Percentiles rank a stretch among this genome's conserved stretches.
phyloP scores from a whole-genome alignment of 1,284 basidiomycete genomes.

The Fomitopsis palustris region DNA sequence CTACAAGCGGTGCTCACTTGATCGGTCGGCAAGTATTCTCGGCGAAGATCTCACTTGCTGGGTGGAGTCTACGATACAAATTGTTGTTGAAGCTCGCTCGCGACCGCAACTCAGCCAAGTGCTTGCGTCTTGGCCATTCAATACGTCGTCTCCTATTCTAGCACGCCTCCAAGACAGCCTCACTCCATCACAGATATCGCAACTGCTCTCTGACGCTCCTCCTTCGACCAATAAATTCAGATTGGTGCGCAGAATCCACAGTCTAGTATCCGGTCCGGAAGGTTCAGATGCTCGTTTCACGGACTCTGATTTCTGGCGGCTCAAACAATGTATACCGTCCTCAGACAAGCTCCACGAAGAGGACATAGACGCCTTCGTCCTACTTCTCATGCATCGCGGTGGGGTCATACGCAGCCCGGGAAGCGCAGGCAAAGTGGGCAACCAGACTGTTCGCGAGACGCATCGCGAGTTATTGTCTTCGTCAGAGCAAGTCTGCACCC shows the following conservation, averaged over 20 bases:
- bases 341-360: conserved; percentile 48
- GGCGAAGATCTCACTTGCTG: conserved; percentile 54
- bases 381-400: conserved; percentile 57
- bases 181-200: conserved; percentile 43
- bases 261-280: conserved; percentile 36
- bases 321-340: conserved; percentile 71
- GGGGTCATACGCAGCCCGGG: conserved; percentile 50
- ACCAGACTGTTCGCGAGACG: conserved; percentile 36
- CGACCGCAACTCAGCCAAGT: conserved; percentile 48
- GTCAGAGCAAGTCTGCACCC: background rate
- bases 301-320: conserved; percentile 72
- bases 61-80: conserved; percentile 53
- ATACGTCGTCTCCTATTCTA: conserved; percentile 42
- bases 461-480: conserved; percentile 25
- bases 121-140: conserved; percentile 70
- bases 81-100: conserved; percentile 39
- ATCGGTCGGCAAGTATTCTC: conserved; percentile 29
- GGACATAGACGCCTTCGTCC: conserved; percentile 74
- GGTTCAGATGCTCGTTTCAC: conserved; percentile 47
- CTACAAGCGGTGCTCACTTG: conserved; percentile 33
- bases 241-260: conserved; percentile 59
- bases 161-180: conserved; percentile 41
- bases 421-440: conserved; percentile 29
- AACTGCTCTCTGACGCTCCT: conserved; percentile 49
- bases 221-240: conserved; percentile 72